Conservation (phyloP, 208 protist species). For the Trypanosoma boissoni region DNA sequence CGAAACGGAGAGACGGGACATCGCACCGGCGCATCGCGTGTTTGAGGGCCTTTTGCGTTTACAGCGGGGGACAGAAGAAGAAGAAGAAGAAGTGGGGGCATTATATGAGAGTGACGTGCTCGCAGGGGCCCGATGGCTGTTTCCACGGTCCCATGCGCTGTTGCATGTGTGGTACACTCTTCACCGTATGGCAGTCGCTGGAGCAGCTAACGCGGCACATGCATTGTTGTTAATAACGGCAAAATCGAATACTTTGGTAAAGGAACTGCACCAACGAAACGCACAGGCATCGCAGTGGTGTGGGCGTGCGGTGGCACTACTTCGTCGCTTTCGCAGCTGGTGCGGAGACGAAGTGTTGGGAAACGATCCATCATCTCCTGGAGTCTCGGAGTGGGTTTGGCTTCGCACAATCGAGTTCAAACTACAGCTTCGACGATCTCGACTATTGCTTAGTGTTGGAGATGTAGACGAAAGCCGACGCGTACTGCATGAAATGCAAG, state of each 20-base stretch:
- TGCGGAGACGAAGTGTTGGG: neutral
- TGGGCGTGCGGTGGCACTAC: slow-evolving; percentile 13
- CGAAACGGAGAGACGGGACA: neutral
- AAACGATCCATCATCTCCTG: neutral
- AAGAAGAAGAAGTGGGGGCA: neutral
- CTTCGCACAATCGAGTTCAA: slow-evolving; percentile 24
- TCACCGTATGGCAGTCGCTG: slow-evolving; percentile 20
- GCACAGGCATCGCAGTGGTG: slow-evolving; percentile 15
- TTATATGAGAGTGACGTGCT: slow-evolving; percentile 17
- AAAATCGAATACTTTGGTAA: neutral
- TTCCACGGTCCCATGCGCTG: slow-evolving; percentile 21
- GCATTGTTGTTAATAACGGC: slow-evolving; percentile 13
- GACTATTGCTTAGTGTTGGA: slow-evolving; percentile 9
- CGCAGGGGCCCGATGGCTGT: slow-evolving; percentile 5
- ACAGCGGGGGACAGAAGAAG: neutral
- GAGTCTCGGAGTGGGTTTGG: slow-evolving; percentile 18
- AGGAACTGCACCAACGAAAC: slow-evolving; percentile 11
- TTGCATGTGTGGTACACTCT: slow-evolving; percentile 26
- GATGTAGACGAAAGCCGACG: slow-evolving; percentile 14
- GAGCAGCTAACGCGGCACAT: slow-evolving; percentile 23
- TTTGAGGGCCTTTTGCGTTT: neutral
- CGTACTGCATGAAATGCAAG: slow-evolving; percentile 11
- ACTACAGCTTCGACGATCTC: slow-evolving; percentile 19
- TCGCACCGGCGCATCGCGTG: neutral
- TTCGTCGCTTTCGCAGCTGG: slow-evolving; percentile 12